Evolutionary conservation across 2,329 filamentous ascomycete genomes (phyloP), one percentile per base, ranked within the genome.

Genomic region (Ophiostoma angusticollis): DNA sequence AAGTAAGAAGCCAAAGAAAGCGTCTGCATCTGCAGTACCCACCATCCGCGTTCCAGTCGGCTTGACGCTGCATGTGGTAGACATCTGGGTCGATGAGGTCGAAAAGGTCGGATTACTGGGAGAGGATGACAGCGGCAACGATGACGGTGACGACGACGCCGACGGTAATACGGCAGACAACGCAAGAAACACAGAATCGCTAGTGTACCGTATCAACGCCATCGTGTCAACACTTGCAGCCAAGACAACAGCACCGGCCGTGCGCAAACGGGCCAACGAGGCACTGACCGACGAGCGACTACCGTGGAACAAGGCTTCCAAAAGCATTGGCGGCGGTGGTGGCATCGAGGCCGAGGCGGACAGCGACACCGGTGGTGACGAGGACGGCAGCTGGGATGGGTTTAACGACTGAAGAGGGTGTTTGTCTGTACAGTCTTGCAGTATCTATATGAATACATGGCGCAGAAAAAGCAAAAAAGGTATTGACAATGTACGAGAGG

Each of bases 1-100:
- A 41, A 9, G 55, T 37, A 77, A 74, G 51, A 40, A 34, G 17
- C 40, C 36, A 16, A 21, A 34, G 48, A 47, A 33, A 51, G 50
- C 9, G 44, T 46, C 1, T 19, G 51, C 53, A 19, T 50, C 49
- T 21, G 52, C 53, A 25, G 55, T 58, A 19, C 33, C 43, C 3
- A 55, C 58, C n/a, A 27, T 54, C 14, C 48, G 44, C 39, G 74
- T 93, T 1, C 82, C 89, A 0, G 82, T 91, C 50, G 91, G 91
- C 0, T 56, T 98, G 56, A 66, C 85, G 46, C 78, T 93, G 58
- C 91, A 98, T 60, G 72, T 87, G 12, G 59, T 93, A 46, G 91
- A 98, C 62, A 72, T 96, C 39, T 96, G 83, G 75, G 72, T 93
- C 8, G 91, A 70, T 49, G 66, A 64, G 14, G 49, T 52, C 3